A percentile compares a stretch with the other conserved stretches of the same genome.
These are phyloP conservation scores for Serendipita indica DNA, from an alignment of 768 basidiomycete species.

Conservation along the genomic window DNA sequence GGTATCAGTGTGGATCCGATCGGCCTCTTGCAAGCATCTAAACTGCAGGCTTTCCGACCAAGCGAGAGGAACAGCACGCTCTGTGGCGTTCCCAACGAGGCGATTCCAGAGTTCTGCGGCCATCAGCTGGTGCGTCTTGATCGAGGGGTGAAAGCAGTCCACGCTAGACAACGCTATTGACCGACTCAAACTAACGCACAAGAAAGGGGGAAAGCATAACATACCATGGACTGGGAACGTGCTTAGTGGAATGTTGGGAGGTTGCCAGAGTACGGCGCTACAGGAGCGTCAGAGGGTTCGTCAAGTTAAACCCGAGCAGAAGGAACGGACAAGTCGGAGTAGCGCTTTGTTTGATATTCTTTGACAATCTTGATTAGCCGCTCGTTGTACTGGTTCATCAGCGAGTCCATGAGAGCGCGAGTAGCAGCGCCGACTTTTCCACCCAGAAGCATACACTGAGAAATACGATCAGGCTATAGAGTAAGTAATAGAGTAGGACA, in stretches of 20 bases:
- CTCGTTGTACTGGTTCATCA: constrained; percentile 12
- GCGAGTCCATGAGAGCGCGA: constrained; percentile 12
- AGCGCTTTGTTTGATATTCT: constrained; percentile 12
- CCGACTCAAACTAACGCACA: neutral
- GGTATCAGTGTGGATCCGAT: constrained; percentile 13
- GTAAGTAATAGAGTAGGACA: neutral
- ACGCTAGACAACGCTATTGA: constrained; percentile 13
- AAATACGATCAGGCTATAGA: neutral
- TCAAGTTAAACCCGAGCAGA: neutral
- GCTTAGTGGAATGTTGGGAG: constrained; percentile 12
- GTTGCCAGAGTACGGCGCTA: constrained; percentile 16
- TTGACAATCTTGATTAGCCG: constrained; percentile 13
- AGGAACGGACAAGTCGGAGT: constrained; percentile 13
- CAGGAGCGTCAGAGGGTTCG: neutral
- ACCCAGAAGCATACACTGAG: constrained; percentile 12
- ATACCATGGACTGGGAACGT: constrained; percentile 13
- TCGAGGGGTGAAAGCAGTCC: constrained; percentile 16
- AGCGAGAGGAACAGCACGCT: neutral
- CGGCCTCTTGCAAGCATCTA: constrained; percentile 13
- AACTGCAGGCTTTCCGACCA: constrained; percentile 9
- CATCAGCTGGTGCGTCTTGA: constrained; percentile 13
- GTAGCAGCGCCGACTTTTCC: constrained; percentile 11
- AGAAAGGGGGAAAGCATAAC: neutral
- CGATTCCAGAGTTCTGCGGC: constrained; percentile 15
- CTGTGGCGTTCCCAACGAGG: constrained; percentile 10